These are phyloP conservation scores for Aspergillus fumigatus DNA, from an alignment of 2,329 filamentous ascomycete species.

Conservation along the genomic window DNA sequence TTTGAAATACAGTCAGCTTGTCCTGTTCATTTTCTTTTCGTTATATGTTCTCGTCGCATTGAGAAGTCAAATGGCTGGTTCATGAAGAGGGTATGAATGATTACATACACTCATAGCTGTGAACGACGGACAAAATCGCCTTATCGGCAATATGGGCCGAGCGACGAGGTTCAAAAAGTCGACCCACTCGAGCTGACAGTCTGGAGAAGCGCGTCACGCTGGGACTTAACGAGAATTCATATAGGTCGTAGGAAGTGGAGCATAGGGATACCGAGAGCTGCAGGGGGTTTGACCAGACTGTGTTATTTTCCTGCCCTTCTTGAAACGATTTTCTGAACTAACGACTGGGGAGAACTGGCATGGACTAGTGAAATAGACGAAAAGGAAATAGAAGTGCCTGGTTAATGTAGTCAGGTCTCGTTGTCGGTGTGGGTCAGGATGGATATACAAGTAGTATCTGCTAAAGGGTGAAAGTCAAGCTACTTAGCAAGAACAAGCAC, in stretches of 20 bases:
- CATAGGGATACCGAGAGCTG: not conserved
- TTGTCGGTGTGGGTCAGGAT: not conserved
- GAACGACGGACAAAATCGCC: not conserved
- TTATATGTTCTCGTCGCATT: not conserved
- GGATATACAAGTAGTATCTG: not conserved
- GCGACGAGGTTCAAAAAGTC: not conserved
- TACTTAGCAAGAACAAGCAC: not conserved
- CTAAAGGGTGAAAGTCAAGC: not conserved
- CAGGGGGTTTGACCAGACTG: not conserved
- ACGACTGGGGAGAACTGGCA: not conserved
- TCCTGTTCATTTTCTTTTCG: not conserved
- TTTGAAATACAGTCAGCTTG: not conserved
- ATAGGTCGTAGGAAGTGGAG: not conserved
- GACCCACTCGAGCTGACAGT: not conserved
- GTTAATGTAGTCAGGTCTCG: not conserved
- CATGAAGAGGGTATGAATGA: not conserved
- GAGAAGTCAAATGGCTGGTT: not conserved
- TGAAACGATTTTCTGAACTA: not conserved
- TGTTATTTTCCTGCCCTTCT: not conserved
- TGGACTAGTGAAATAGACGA: not conserved
- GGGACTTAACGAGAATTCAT: not conserved
- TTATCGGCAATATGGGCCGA: not conserved
- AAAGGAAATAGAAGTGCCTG: not conserved
- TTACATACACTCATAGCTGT: constrained; percentile 16
- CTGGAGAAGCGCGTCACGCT: not conserved